These are phyloP conservation scores for Deuterostichococcus epilithicus DNA, from an alignment of 139 green algal genomes.

Conservation along the genomic window DNA sequence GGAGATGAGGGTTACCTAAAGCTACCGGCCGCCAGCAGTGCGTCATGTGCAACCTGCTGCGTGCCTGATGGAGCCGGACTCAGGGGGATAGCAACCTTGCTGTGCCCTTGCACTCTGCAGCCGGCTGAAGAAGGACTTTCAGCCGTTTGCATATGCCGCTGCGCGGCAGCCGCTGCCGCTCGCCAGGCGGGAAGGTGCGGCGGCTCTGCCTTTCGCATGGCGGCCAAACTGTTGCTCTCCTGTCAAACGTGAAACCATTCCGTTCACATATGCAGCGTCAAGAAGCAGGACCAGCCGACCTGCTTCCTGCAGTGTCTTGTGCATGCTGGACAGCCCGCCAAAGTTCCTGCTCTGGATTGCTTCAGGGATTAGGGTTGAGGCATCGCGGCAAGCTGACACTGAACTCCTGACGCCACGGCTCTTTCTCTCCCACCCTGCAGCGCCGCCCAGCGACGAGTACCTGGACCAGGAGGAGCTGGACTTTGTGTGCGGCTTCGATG, in stretches of 20 bases:
- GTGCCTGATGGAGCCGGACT: too few relatives aligned
- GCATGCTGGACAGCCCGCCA: background rate
- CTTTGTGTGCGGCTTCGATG: slow-evolving; percentile 59
- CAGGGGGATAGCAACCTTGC: too few relatives aligned
- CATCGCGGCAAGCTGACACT: too few relatives aligned
- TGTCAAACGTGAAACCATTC: too few relatives aligned
- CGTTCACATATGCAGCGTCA: too few relatives aligned
- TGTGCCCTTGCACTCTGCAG: too few relatives aligned
- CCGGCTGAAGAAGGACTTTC: slow-evolving; percentile 13
- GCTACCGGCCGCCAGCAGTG: too few relatives aligned
- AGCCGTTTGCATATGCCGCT: slow-evolving; percentile 9
- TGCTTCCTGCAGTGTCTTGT: background rate
- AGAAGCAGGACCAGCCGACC: too few relatives aligned
- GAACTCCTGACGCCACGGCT: background rate
- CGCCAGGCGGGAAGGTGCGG: slow-evolving; percentile 1
- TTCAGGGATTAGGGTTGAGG: too few relatives aligned
- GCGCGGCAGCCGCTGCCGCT: slow-evolving; percentile 3
- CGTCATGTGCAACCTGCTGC: background rate
- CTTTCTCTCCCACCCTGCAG: background rate
- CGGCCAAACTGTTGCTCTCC: too few relatives aligned
- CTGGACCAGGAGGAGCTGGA: slow-evolving; percentile 48
- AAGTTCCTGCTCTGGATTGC: background rate
- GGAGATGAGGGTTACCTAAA: too few relatives aligned
- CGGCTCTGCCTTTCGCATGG: background rate
- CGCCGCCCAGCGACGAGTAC: background rate